Base-by-base conservation (phyloP, 805 yeast genomes). In the Candida nonsorbophila region DNA sequence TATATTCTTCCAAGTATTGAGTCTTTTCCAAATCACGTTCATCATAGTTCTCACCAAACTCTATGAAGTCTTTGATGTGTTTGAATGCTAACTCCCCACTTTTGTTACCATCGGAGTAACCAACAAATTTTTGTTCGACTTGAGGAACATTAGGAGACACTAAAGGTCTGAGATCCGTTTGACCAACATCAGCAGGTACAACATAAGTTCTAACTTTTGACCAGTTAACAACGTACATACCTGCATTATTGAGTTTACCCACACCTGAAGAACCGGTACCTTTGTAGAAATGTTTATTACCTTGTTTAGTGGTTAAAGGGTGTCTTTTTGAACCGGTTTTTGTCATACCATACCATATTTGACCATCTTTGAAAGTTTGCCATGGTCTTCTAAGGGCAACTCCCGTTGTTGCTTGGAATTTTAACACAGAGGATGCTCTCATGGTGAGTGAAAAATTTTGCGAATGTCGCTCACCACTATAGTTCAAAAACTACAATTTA, bases 261-360 rank as follows among this genome's bases (percentile, higher is more conserved):
- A 86, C 76, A 55, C 97, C 97, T 3, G 94, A 74, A 4, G 98
- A 84, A 34, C 97, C 75, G 14, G 97, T 92, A 67, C 99, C 99
- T 57, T 92, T 92, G 64, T 92, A 92, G 62, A 70, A 84, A 45
- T 84, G 80, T 65, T 88, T 87, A 61, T 92, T 90, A 48, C 98
- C 97, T 53, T 85, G 86, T 49, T 92, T 92, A 14, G 96, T 81
- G 14, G 95, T 82, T 45, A 90, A 64, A 4, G 95, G 73, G 51
- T 73, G 72, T 64, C 96, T 79, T 55, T 81, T 85, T 41, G 85
- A 78, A 32, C 97, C 97, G 6, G 79, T 52, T 50, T 84, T 87
- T 10, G 80, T 63, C 15, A 62, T 45, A 27, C 96, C 96, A 51
- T 87, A 87, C 67, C 84, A 87, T 13, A 84, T 67, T 23, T 84